phyloP scores from a whole-genome alignment of 345 rosid species.

The Mallotus nudiflorus region DNA sequence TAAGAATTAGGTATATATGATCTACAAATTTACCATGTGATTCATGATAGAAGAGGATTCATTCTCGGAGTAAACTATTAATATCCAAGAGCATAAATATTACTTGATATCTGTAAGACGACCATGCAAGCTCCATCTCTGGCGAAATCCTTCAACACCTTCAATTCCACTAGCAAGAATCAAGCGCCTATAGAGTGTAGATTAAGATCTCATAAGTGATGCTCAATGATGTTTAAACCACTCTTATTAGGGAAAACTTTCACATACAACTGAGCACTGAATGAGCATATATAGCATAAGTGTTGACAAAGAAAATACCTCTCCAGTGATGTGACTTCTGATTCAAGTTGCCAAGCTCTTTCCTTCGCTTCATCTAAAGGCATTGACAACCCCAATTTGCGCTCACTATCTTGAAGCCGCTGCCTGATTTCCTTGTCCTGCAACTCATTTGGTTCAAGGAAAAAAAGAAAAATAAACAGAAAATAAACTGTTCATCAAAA shows the following conservation, averaged over 20 bases:
- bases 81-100: slow-evolving; percentile 20
- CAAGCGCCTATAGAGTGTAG: slow-evolving; percentile 50
- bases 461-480: slow-evolving; percentile 15
- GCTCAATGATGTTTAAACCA: neutral
- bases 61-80: neutral
- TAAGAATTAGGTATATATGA: no score
- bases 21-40: no score
- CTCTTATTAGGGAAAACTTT: neutral
- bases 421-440: slow-evolving; percentile 85
- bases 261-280: neutral
- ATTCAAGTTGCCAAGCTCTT: slow-evolving; percentile 73
- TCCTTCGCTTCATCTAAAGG: slow-evolving; percentile 73
- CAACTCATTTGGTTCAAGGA: slow-evolving; percentile 19
- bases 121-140: slow-evolving; percentile 97
- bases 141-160: slow-evolving; percentile 89
- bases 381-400: slow-evolving; percentile 85
- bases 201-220: no score
- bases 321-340: slow-evolving; percentile 79
- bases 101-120: slow-evolving; percentile 82
- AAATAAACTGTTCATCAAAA: slow-evolving; percentile 14
- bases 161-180: slow-evolving; percentile 89
- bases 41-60: neutral
- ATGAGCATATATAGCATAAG: neutral
- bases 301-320: slow-evolving; percentile 45
- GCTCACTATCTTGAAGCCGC: slow-evolving; percentile 83